Base-by-base conservation (phyloP, 73 alveolate species). In the Diophrys sp. region DNA sequence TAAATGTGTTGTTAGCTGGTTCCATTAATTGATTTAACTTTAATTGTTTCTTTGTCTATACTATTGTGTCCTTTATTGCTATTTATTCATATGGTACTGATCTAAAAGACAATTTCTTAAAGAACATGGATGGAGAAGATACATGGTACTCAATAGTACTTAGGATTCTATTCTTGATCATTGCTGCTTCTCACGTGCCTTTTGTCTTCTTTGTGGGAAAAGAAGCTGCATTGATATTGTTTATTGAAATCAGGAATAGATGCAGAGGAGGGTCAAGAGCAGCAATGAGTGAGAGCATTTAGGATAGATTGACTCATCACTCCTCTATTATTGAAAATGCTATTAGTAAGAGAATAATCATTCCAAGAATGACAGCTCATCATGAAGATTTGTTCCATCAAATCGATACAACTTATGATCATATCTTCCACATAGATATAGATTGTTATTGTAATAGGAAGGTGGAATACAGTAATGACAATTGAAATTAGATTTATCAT, bases 141-240 rank as follows among this genome's bases (percentile, higher is more conserved):
- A 18, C 5, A 11, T 44, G 62, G 62, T 11, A 5, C 62, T 44
- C 62, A 44, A 11, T 11, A 11, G 62, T 44, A 44, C 18, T 44
- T 11, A 44, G 62, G 18, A 18, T 44, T 11, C 5, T 44, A 5
- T 76, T 76, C 77, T 26, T 76, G 54, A 29, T 76, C 29, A 31
- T 76, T 33, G 70, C 69, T 23, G 76, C 76, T 5, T 1, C 29
- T 18, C 77, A 55, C 68, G 32, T 77, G n/a, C 85, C 85, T 0
- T 31, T 77, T n/a, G 57, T 67, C 24, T 77, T 77, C 71, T 77
- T 77, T 54, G 69, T 77, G 23, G 85, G 85, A n/a, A 77, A 77
- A 34, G 85, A 77, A 31, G 85, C 78, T 25, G 27, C 62, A 14
- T 71, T 77, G 31, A 77, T 77, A 2, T 27, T 69, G 25, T n/a